phyloP scores from a whole-genome alignment of 768 basidiomycete species.

The Boletus fagicola region DNA sequence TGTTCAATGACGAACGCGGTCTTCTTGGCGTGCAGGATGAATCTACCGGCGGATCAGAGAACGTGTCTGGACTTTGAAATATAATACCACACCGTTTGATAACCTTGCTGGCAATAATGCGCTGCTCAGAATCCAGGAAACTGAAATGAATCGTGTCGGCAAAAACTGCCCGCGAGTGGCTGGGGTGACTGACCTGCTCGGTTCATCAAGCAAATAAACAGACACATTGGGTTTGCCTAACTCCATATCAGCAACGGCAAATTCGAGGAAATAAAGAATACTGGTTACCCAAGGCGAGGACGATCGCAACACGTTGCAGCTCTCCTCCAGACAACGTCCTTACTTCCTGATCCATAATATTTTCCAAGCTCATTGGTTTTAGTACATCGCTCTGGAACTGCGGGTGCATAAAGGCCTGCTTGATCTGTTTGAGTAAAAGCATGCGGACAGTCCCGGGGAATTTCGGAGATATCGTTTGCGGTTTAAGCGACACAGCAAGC shows the following conservation, averaged over 20 bases:
- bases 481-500: constrained; percentile 91
- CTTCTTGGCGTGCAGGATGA: constrained; percentile 95
- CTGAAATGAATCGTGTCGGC: constrained; percentile 34
- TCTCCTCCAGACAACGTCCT: constrained; percentile 99
- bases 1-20: constrained; percentile 99
- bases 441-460: constrained; percentile 97
- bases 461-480: constrained; percentile 97
- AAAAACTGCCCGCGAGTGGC: background rate
- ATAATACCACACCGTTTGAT: constrained; percentile 75
- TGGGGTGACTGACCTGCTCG: constrained; percentile 56
- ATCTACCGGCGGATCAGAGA: constrained; percentile 42
- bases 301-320: constrained; percentile 95
- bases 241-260: constrained; percentile 8
- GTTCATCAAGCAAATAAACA: constrained; percentile 96
- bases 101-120: constrained; percentile 96
- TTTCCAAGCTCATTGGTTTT: constrained; percentile 95
- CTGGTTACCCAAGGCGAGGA: constrained; percentile 75
- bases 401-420: constrained; percentile 96
- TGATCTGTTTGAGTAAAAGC: constrained; percentile 92
- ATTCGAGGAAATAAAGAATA: background rate
- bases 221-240: constrained; percentile 72
- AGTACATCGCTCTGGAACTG: constrained; percentile 98
- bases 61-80: background rate
- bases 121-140: constrained; percentile 98
- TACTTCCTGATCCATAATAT: constrained; percentile 96